A percentile compares a stretch with the other conserved stretches of the same genome.
Conservation (phyloP, 495 filamentous ascomycete genomes). For the Aspergillus bertholletiae region DNA sequence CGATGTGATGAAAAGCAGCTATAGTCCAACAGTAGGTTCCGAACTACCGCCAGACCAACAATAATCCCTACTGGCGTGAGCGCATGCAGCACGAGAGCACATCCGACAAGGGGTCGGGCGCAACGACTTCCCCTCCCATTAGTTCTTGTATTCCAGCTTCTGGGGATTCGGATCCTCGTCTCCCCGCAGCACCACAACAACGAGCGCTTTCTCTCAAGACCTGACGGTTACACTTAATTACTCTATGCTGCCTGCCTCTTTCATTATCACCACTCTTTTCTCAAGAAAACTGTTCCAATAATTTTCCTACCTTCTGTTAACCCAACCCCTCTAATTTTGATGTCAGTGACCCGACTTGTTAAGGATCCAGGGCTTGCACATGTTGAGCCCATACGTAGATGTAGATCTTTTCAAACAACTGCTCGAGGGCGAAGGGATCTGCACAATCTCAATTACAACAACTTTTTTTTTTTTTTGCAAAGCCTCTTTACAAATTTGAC, state of each 20-base stretch:
- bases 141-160: neutral
- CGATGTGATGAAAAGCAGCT: slow-evolving; percentile 15
- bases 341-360: neutral
- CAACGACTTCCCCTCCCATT: neutral
- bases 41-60: slow-evolving; percentile 10
- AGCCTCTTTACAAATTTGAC: neutral
- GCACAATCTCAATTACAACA: neutral
- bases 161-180: slow-evolving; percentile 3
- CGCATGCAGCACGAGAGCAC: slow-evolving; percentile 1
- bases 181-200: slow-evolving; percentile 7
- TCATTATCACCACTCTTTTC: neutral
- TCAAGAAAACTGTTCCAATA: too few relatives aligned
- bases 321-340: neutral
- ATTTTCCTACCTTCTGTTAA: neutral
- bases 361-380: neutral
- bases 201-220: slow-evolving; percentile 4
- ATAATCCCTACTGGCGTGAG: slow-evolving; percentile 5
- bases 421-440: neutral
- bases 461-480: neutral
- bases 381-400: neutral
- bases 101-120: neutral
- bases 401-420: neutral
- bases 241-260: slow-evolving; percentile 1
- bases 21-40: slow-evolving; percentile 10
- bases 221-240: slow-evolving; percentile 11